These are phyloP conservation scores for Pisolithus microcarpus DNA, from an alignment of 768 basidiomycete genomes.

Conservation along the genomic window DNA sequence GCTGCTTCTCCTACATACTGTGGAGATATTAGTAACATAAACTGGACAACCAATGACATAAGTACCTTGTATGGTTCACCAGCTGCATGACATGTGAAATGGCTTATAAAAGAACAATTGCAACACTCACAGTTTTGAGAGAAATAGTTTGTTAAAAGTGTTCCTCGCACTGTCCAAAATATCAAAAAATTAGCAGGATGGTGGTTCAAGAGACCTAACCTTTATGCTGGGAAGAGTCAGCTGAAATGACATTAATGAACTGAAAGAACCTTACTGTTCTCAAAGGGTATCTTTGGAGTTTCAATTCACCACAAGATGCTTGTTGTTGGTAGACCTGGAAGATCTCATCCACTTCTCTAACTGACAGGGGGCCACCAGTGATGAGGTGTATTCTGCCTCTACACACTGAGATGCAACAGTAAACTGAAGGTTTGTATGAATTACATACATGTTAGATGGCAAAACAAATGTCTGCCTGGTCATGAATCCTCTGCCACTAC, in stretches of 20 bases:
- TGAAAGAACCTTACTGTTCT: conserved; percentile 42
- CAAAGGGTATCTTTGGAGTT: conserved; percentile 68
- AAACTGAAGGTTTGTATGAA: neutral
- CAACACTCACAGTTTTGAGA: conserved; percentile 67
- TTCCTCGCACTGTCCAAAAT: conserved; percentile 50
- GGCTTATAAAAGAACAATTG: neutral
- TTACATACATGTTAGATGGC: conserved; percentile 38
- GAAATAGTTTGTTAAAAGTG: conserved; percentile 72
- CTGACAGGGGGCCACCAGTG: conserved; percentile 30
- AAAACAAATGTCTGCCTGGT: conserved; percentile 44
- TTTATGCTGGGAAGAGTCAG: conserved; percentile 49
- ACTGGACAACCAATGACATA: neutral
- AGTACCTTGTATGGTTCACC: conserved; percentile 82
- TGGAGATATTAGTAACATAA: conserved; percentile 5
- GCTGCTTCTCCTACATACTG: conserved; percentile 76
- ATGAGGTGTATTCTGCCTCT: conserved; percentile 61
- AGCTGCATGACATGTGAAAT: conserved; percentile 34
- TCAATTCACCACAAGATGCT: conserved; percentile 46
- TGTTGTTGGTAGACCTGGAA: conserved; percentile 63
- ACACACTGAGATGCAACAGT: neutral
- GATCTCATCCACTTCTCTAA: conserved; percentile 43
- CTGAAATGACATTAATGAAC: conserved; percentile 1
- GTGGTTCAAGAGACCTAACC: conserved; percentile 31
- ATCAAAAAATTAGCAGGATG: conserved; percentile 4
- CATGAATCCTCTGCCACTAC: conserved; percentile 16